Evolutionary conservation across 2,329 filamentous ascomycete genomes (phyloP), one percentile per base, ranked within the genome.

Genomic region (Ascochyta fabae): DNA sequence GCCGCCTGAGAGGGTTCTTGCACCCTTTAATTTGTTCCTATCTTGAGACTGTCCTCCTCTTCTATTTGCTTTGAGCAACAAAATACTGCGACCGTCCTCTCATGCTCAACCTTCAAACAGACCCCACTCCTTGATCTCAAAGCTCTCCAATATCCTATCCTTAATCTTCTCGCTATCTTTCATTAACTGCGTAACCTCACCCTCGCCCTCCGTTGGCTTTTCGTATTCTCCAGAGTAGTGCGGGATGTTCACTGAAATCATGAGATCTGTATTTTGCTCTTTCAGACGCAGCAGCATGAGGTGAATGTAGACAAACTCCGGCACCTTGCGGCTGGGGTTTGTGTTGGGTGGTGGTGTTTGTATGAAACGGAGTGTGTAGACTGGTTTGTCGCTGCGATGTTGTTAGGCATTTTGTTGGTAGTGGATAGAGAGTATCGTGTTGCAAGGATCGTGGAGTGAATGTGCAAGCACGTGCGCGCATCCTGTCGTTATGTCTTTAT

Each of bases 221-320:
- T 87, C 81, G 71, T 92, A 92, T 73, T 90, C 86, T 59, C 88
- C 88, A 65, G 85, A 83, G 64, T 92, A 88, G 71, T 95, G 89
- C 26, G 93, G 94, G 43, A 96, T 90, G 76, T 96, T 97, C 70
- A 96, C 86, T 36, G 90, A 90, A 59, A 96, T 86, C 42, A 96
- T 79, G 35, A 98, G 79, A 75, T 98, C 94, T 1, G 93, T 94
- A 53, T 81, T 81, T 71, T 92, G 83, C 67, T 85, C 83, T 75
- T 88, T 88, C 42, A 98, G 81, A 15, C 94, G 84, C 53, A 97
- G 78, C 36, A 97, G 80, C 15, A 91, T 86, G 62, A 96, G 81
- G 62, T 93, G 85, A 56, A 95, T 88, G 38, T 86, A 90, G 7
- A 90, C 91, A 74, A 90, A 90, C 41, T 80, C 79, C 0, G 78